phyloP scores from a whole-genome alignment of 768 basidiomycete genomes.

The Lactarius sanguifluus region DNA sequence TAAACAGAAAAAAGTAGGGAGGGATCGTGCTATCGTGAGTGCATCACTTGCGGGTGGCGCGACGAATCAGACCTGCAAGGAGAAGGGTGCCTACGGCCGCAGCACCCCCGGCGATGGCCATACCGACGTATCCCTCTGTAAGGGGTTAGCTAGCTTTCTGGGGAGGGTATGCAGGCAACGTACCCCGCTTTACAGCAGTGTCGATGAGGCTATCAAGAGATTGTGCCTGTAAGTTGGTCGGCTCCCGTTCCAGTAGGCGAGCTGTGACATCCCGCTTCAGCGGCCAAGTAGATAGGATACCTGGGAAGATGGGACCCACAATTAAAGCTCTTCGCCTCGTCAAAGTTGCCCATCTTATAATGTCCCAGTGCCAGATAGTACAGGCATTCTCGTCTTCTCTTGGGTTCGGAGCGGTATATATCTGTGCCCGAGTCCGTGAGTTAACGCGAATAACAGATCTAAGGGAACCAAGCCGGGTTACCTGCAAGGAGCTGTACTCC shows the following conservation, averaged over 20 bases:
- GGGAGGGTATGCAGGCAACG: slow-evolving; percentile 27
- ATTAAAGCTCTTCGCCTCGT: slow-evolving; percentile 90
- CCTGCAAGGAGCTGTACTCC: slow-evolving; percentile 93
- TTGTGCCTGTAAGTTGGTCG: slow-evolving; percentile 88
- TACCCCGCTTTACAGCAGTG: slow-evolving; percentile 77
- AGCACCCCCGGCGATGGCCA: slow-evolving; percentile 90
- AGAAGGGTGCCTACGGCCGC: slow-evolving; percentile 81
- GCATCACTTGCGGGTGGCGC: slow-evolving; percentile 55
- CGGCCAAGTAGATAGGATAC: not conserved
- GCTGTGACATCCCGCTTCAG: slow-evolving; percentile 45
- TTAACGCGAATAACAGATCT: not conserved
- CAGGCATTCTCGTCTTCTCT: slow-evolving; percentile 87
- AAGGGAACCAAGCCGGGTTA: slow-evolving; percentile 32
- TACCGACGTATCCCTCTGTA: slow-evolving; percentile 96
- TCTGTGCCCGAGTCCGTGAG: slow-evolving; percentile 47
- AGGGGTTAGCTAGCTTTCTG: slow-evolving; percentile 10
- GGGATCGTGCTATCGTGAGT: slow-evolving; percentile 17
- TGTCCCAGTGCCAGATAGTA: slow-evolving; percentile 96
- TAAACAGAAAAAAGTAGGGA: not conserved
- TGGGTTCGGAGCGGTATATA: slow-evolving; percentile 85
- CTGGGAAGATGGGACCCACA: slow-evolving; percentile 50
- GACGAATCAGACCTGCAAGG: slow-evolving; percentile 79
- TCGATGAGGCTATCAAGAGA: slow-evolving; percentile 87
- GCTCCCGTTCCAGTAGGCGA: slow-evolving; percentile 87
- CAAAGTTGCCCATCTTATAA: slow-evolving; percentile 95